Conservation (phyloP, 768 basidiomycete species). For the Termitomyces sp. region DNA sequence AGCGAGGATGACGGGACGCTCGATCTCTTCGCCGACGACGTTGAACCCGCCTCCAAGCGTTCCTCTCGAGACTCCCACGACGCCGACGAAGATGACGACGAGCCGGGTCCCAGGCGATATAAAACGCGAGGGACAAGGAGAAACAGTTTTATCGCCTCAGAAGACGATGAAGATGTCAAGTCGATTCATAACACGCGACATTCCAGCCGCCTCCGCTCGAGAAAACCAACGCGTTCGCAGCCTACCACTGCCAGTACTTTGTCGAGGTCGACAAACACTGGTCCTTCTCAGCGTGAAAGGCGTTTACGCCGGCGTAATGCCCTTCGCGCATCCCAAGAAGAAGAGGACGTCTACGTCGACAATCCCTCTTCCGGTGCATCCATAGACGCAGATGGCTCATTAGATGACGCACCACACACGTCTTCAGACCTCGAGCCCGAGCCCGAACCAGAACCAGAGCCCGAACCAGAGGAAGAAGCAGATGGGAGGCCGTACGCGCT, state of each 20-base stretch:
- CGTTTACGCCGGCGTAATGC: slow-evolving; percentile 27
- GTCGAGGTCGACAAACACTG: background rate
- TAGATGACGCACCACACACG: slow-evolving; percentile 49
- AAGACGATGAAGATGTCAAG: slow-evolving; percentile 42
- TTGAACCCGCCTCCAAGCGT: slow-evolving; percentile 9
- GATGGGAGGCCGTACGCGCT: slow-evolving; percentile 64
- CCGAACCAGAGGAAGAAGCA: slow-evolving; percentile 42
- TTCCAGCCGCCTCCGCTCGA: slow-evolving; percentile 35
- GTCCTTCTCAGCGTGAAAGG: slow-evolving; percentile 23
- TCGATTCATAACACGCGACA: slow-evolving; percentile 25
- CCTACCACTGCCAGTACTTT: slow-evolving; percentile 4
- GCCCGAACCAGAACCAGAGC: slow-evolving; percentile 41
- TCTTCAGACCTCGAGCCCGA: slow-evolving; percentile 42
- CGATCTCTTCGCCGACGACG: slow-evolving; percentile 28
- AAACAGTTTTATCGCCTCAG: slow-evolving; percentile 34
- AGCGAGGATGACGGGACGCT: slow-evolving; percentile 36
- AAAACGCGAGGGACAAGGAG: slow-evolving; percentile 5
- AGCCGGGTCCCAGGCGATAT: slow-evolving; percentile 22
- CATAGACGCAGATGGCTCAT: slow-evolving; percentile 53
- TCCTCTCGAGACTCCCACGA: slow-evolving; percentile 17
- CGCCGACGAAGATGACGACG: slow-evolving; percentile 19
- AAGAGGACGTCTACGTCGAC: slow-evolving; percentile 48
- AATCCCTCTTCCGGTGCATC: slow-evolving; percentile 46
- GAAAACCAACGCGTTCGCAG: slow-evolving; percentile 20
- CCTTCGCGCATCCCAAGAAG: slow-evolving; percentile 28